phyloP scores from a whole-genome alignment of 805 yeast species.

The Schizosaccharomyces pombe region ASM294v3 CU329670.1:1143501-1144000 shows the following conservation, averaged over 20 bases:
- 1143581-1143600: constrained; percentile 53
- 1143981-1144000: constrained; percentile 31
- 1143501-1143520: constrained; percentile 70
- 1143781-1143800: constrained; percentile 92
- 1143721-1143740: constrained; percentile 73
- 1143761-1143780: constrained; percentile 77
- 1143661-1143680: constrained; percentile 96
- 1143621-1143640: constrained; percentile 72
- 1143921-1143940: constrained; percentile 74
- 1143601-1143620: constrained; percentile 29
- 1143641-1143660: constrained; percentile 80
- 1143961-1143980: constrained; percentile 76
- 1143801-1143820: constrained; percentile 52
- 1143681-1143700: constrained; percentile 69
- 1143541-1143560: constrained; percentile 87
- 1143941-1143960: constrained; percentile 91
- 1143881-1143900: constrained; percentile 68
- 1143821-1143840: constrained; percentile 47
- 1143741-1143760: constrained; percentile 96
- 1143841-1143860: constrained; percentile 73
- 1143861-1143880: constrained; percentile 69
- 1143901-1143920: constrained; percentile 44
- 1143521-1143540: constrained; percentile 47
- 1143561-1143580: constrained; percentile 94
- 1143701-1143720: constrained; percentile 35